Percentiles rank a stretch among this genome's conserved stretches.
phyloP scores from a whole-genome alignment of 148 eudicot species.

The Amaranthus hypochondriacus region DNA sequence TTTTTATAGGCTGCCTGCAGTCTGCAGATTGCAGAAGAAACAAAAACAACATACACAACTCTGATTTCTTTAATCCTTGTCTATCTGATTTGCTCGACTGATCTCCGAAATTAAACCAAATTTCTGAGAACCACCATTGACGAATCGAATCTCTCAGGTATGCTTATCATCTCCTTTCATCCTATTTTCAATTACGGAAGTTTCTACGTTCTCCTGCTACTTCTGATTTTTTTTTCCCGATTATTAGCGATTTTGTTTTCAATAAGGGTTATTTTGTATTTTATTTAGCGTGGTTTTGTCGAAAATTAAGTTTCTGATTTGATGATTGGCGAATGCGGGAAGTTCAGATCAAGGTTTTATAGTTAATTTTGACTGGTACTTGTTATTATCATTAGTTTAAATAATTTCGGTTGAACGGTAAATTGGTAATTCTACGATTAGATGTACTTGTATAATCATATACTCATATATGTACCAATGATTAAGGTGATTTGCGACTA shows the following conservation, averaged over 20 bases:
- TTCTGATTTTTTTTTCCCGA: neutral
- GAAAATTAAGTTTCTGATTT: neutral
- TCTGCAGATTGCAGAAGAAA: conserved; percentile 2
- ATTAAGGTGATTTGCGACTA: neutral
- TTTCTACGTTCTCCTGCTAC: neutral
- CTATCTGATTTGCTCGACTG: conserved; percentile 9
- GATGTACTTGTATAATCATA: neutral
- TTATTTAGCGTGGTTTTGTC: neutral
- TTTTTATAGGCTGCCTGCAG: no score
- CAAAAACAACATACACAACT: conserved; percentile 1
- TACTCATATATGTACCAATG: neutral
- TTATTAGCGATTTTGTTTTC: neutral
- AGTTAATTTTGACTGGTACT: neutral
- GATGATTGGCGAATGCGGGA: neutral
- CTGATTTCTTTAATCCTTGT: neutral
- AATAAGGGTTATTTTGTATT: neutral
- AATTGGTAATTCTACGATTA: neutral
- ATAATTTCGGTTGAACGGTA: neutral
- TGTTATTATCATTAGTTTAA: neutral
- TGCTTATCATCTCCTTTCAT: neutral
- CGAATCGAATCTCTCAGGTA: neutral
- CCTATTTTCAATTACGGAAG: no score
- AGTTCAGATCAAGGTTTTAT: conserved; percentile 5
- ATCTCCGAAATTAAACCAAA: neutral
- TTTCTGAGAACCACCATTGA: neutral